Base-by-base conservation (phyloP, 192 early-diverging fungal genomes). In the Podila epicladia region DNA sequence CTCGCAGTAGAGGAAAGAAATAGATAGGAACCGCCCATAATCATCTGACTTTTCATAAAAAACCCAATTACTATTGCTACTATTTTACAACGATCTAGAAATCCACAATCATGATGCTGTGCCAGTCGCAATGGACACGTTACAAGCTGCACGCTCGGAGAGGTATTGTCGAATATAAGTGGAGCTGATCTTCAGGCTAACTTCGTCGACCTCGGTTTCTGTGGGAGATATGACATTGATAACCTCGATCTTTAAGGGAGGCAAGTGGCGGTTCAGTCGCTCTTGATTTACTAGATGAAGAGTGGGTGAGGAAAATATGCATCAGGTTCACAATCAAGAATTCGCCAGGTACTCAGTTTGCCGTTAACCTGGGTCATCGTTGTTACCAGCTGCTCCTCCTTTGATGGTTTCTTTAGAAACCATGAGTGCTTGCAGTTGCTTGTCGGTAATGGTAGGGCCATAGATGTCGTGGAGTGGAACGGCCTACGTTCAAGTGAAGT, bases 401-500 rank as follows among this genome's bases (percentile, higher is more conserved):
- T 79, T 67, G 48, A 88, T 59, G 0, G 97, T 98, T 69, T 99
- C 97, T 28, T 86, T 83, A 12, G 94, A 95, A 26, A 93, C 93
- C 12, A 97, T 94, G 32, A 99, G 77, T 2, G 92, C 94, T 53
- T 93, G 86, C 20, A 99, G 87, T 1, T 90, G 83, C 0, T 89
- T 64, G 38, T 95, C 94, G 0, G 86, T 88, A 5, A 88, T 85
- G 0, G 96, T 97, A 1, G 98, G 98, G 0, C 98, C 98, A 75
- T 90, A 96, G 2, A 89, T 90, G 82, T 99, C 96, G 28, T 78
- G 74, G 32, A 99, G 92, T 0, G 93, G 92, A 11, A 89, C 91
- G 13, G 91, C 83, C 73, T 92, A 75, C 32, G 82, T 55, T 2
- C 29, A 15, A 19, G 32, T 28, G 29, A 50, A 58, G 57, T 15